Base-by-base conservation (phyloP, 1,139 yeast genomes). In the Yamadazyma blattariae region DNA sequence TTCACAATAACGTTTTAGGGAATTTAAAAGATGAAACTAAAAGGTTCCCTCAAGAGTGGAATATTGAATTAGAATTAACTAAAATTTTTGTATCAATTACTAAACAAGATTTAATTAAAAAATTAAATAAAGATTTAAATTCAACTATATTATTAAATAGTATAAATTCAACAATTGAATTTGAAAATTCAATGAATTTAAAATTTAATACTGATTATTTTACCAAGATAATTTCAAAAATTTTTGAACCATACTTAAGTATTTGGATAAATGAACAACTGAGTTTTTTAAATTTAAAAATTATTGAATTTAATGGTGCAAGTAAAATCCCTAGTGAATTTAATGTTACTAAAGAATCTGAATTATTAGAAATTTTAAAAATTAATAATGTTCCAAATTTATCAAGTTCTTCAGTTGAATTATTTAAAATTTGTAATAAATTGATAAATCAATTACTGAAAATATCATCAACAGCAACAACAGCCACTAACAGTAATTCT, bases 211-310 rank as follows among this genome's bases (percentile, higher is more conserved):
- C 66, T 2, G 48, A 58, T 28, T 61, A 55, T 9, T 69, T 74
- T 46, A 69, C 71, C 28, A 74, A 73, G 33, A 64, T 73, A 29
- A 78, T 90, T 10, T 84, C 95, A 18, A 67, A 68, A 18, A 85
- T 83, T 14, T 90, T 89, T 56, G 95, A 87, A 53, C 96, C 97
- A 2, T 87, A 84, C 51, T 65, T 92, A 37, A 74, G 75, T 28
- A 61, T 87, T 8, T 94, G 97, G 96, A 80, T 92, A n/a, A 80
- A 79, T 21, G 85, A 87, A 51, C 97, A 92, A 58, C 90, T 86
- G 44, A 67, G 71, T 22, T 57, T 68, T 18, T 67, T 92, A 44
- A 74, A 74, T 31, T 62, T 71, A 9, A 87, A 85, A 50, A 65
- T 90, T 38, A 54, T 75, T 31, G 82, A 78, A 35, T 82, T 79